Percentiles rank a stretch among this genome's conserved stretches.
These are phyloP conservation scores for Hypoxylon sp. DNA, from an alignment of 2,329 filamentous ascomycete genomes.

Conservation along the genomic window DNA sequence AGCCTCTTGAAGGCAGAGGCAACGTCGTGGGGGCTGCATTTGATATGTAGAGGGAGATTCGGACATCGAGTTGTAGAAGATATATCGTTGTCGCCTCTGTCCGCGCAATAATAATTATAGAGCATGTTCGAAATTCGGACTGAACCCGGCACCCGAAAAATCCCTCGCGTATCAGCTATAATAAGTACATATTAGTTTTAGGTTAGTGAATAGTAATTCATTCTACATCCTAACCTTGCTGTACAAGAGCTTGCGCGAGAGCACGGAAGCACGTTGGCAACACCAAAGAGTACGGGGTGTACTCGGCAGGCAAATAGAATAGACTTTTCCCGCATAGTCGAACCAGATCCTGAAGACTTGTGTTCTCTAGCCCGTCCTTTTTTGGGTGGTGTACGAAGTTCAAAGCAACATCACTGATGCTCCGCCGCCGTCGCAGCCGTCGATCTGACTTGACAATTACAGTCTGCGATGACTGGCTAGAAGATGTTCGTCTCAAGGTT, in stretches of 20 bases:
- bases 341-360: conserved; percentile 71
- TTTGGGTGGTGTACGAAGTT: conserved; percentile 61
- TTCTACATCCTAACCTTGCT: conserved; percentile 64
- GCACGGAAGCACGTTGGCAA: conserved; percentile 77
- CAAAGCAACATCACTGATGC: conserved; percentile 69
- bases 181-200: conserved; percentile 41
- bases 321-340: conserved; percentile 74
- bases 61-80: conserved; percentile 71
- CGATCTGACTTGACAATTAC: conserved; percentile 49
- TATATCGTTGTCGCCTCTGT: conserved; percentile 65
- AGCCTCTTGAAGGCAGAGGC: conserved; percentile 77
- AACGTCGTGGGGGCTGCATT: conserved; percentile 73
- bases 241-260: conserved; percentile 74
- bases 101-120: conserved; percentile 74
- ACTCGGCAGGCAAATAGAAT: conserved; percentile 72
- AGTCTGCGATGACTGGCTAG: conserved; percentile 49
- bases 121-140: conserved; percentile 68
- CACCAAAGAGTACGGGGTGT: conserved; percentile 69
- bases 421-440: conserved; percentile 63
- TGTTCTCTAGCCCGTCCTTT: conserved; percentile 63
- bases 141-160: conserved; percentile 76
- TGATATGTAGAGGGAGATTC: conserved; percentile 72
- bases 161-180: conserved; percentile 65
- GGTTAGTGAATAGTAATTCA: neutral
- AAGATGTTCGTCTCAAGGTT: conserved; percentile 56